Percentiles rank a stretch among this genome's conserved stretches.
phyloP scores from a whole-genome alignment of 2,329 filamentous ascomycete species.

The Drechslera avenae region DNA sequence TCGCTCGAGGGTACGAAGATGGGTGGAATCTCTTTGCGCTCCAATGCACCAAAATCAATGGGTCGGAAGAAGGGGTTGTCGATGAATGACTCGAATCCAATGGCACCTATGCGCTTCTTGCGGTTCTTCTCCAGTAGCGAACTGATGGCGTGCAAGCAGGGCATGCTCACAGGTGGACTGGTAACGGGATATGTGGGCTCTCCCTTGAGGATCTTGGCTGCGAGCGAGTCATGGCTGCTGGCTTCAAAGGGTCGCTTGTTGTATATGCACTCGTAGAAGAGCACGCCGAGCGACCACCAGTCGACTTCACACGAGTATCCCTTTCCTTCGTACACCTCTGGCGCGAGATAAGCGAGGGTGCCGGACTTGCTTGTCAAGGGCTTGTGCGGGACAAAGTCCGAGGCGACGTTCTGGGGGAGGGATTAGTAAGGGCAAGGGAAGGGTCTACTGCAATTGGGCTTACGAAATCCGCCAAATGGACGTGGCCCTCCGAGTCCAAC shows the following conservation, averaged over 20 bases:
- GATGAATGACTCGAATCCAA: constrained; percentile 81
- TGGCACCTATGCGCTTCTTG: constrained; percentile 79
- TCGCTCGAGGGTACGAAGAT: constrained; percentile 93
- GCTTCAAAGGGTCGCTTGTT: constrained; percentile 98
- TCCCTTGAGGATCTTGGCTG: constrained; percentile 78
- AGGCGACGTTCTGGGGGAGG: constrained; percentile 81
- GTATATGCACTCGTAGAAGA: constrained; percentile 99
- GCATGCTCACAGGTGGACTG: constrained; percentile 83
- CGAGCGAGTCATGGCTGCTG: constrained; percentile 79
- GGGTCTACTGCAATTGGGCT: constrained; percentile 45
- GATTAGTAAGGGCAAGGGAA: constrained; percentile 44
- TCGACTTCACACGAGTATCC: constrained; percentile 91
- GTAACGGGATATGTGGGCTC: constrained; percentile 91
- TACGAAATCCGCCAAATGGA: constrained; percentile 97
- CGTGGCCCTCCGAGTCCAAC: constrained; percentile 63
- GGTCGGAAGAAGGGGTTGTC: constrained; percentile 86
- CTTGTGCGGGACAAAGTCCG: constrained; percentile 83
- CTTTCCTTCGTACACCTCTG: constrained; percentile 89
- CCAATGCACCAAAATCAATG: constrained; percentile 82
- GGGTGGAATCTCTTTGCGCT: constrained; percentile 85
- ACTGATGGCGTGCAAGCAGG: constrained; percentile 87
- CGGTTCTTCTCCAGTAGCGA: constrained; percentile 81
- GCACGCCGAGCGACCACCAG: constrained; percentile 97
- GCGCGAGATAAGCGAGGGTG: constrained; percentile 91
- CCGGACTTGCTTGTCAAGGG: constrained; percentile 93